Percentiles rank a stretch among this genome's conserved stretches.
These are phyloP conservation scores for Porphyrellus cyaneotinctus DNA, from an alignment of 768 basidiomycete genomes.

Conservation along the genomic window DNA sequence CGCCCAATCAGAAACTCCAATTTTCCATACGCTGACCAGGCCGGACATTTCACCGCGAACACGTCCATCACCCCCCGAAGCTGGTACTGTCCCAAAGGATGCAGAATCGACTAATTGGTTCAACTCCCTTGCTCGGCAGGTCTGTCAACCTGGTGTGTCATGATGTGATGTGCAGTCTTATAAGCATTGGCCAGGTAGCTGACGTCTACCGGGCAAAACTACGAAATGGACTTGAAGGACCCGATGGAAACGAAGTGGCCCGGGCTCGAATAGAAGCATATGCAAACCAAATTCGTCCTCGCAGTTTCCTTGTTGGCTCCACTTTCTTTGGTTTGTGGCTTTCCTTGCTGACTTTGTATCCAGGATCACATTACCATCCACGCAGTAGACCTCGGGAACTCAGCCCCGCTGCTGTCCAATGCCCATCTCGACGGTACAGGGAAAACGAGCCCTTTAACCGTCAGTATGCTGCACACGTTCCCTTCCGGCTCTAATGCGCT, in stretches of 20 bases:
- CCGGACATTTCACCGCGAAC: conserved; percentile 42
- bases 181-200: conserved; percentile 43
- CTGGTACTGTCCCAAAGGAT: conserved; percentile 11
- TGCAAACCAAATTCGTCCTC: conserved; percentile 72
- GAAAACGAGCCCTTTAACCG: conserved; percentile 25
- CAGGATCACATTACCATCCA: conserved; percentile 87
- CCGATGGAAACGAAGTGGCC: conserved; percentile 80
- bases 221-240: conserved; percentile 61
- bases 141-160: conserved; percentile 28
- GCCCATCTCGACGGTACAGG: conserved; percentile 44
- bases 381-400: conserved; percentile 74
- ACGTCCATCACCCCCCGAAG: conserved; percentile 23
- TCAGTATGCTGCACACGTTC: conserved; percentile 17
- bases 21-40: conserved; percentile 58
- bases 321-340: not conserved
- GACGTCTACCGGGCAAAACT: conserved; percentile 76
- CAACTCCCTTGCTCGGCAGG: conserved; percentile 81
- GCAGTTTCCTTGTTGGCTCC: conserved; percentile 57
- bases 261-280: conserved; percentile 75
- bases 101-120: conserved; percentile 90
- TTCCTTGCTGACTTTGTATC: conserved; percentile 1
- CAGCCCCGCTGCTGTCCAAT: conserved; percentile 74
- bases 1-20: conserved; percentile 49
- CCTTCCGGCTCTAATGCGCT: conserved; percentile 14
- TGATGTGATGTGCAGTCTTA: not conserved